Evolutionary conservation across 2,329 filamentous ascomycete genomes (phyloP).

Genomic region (Pestalotiopsis sp.): DNA sequence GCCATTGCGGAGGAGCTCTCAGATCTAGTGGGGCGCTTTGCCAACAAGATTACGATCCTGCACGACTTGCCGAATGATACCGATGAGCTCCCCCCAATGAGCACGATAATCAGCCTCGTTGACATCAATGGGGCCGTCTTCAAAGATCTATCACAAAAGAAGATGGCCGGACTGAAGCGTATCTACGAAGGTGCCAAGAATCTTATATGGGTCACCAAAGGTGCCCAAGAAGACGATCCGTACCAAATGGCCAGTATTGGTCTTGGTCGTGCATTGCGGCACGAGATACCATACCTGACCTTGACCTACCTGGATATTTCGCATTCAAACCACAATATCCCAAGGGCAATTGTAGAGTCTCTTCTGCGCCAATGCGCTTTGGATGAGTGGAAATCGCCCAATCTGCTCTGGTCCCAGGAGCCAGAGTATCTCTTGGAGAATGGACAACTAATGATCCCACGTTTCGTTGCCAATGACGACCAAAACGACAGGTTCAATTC

Average conservation of each 20-base stretch:
- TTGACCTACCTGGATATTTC: conserved; percentile 1
- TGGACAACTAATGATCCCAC: conserved; percentile 7
- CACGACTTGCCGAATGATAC: neutral
- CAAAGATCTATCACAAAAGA: conserved; percentile 15
- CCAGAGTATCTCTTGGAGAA: conserved; percentile 12
- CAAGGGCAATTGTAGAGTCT: neutral
- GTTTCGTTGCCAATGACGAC: conserved; percentile 5
- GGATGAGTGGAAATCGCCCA: neutral
- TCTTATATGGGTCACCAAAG: conserved; percentile 15
- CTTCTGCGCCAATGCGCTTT: neutral
- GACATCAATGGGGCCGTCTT: conserved; percentile 34
- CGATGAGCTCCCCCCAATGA: neutral
- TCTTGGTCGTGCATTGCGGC: neutral
- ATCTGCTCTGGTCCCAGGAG: conserved; percentile 11
- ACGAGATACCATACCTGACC: conserved; percentile 1
- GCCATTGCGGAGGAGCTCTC: neutral
- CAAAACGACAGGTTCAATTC: conserved; percentile 14
- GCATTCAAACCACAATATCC: neutral
- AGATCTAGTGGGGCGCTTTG: neutral
- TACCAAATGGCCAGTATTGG: neutral
- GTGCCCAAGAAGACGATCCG: neutral
- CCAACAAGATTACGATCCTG: neutral
- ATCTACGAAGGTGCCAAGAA: conserved; percentile 12
- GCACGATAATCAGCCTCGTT: conserved; percentile 18
- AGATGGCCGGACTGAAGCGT: conserved; percentile 14